Percentiles rank a stretch among this genome's conserved stretches.
Evolutionary conservation across 208 protist species (phyloP).

Genomic region (Cochliopodium minus): DNA sequence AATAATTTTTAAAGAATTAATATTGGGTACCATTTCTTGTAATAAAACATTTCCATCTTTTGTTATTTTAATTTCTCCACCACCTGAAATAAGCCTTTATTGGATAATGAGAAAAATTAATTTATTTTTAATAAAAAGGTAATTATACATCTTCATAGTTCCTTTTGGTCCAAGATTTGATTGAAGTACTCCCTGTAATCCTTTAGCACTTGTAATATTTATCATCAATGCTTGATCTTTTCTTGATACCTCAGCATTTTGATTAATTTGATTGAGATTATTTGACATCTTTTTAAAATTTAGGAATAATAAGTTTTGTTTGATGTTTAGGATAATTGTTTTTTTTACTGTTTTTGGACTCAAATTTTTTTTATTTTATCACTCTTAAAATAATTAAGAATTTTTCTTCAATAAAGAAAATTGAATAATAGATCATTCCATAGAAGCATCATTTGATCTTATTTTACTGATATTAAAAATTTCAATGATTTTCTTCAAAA

Average conservation of each 20-base stretch:
- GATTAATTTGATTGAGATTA: no score
- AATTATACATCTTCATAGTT: constrained; percentile 89
- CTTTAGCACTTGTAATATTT: constrained; percentile 93
- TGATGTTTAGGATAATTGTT: no score
- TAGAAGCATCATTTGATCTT: no score
- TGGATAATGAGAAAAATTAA: neutral
- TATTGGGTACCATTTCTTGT: constrained; percentile 77
- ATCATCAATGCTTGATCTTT: constrained; percentile 65
- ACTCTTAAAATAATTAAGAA: no score
- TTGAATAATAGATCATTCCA: no score
- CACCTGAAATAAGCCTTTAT: constrained; percentile 80
- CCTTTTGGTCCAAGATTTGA: constrained; percentile 96
- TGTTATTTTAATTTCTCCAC: constrained; percentile 97
- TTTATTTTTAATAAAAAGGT: neutral
- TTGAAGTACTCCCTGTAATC: constrained; percentile 89
- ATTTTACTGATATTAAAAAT: no score
- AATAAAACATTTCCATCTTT: constrained; percentile 98
- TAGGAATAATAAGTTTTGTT: no score
- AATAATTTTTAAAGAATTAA: constrained; percentile 8
- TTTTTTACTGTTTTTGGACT: no score
- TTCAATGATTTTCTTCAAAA: no score
- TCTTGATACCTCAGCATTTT: constrained; percentile 29
- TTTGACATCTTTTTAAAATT: no score
- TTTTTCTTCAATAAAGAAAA: no score
- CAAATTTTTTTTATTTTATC: no score